Base-by-base conservation (phyloP, 1,284 basidiomycete genomes). In the Ceratobasidium sp. region DNA sequence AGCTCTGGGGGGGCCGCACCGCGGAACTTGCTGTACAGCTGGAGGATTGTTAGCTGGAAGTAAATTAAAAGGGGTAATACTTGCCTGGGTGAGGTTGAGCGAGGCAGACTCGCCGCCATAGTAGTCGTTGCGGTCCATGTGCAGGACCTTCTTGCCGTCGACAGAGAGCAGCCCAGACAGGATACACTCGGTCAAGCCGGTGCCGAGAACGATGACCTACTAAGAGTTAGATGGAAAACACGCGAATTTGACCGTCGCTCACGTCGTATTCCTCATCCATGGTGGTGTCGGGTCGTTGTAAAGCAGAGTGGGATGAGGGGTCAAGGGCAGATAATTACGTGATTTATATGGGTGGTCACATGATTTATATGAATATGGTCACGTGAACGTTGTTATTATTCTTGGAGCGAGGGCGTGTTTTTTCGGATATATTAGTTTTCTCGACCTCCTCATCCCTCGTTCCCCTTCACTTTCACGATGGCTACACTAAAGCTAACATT, bases 51-150 rank as follows among this genome's bases (percentile, higher is more conserved):
- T 52, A 59, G 36, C 60, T 56, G n/a, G 42, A 56, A 30, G 41
- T 25, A n/a, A n/a, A 52, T 60, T 5, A 36, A 69, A 64, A 72
- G 72, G 57, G 68, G 71, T 25, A 16, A 19, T 23, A 74, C 83
- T 73, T 75, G 91, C 95, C 87, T 99, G 96, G 19, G 95, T 97
- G 74, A 99, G 81, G 82, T 98, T 99, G 78, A 99, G 82, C 80
- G 92, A 95, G 62, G 97, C 97, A 77, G 93, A 94, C 77, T 98
- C 97, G 71, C 92, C 97, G 69, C 97, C 97, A 74, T 99, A 99
- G 81, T 99, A 99, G 80, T 98, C 94, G 77, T 98, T 98, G 73
- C 96, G 85, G 81, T 99, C 97, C 87, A 99, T 98, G 81, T 99
- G 97, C 49, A 99, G 87, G 73, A 99, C 97, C 83, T 99, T 99